phyloP scores from a whole-genome alignment of 2,329 filamentous ascomycete species.

The Tolypocladium tundrense region DNA sequence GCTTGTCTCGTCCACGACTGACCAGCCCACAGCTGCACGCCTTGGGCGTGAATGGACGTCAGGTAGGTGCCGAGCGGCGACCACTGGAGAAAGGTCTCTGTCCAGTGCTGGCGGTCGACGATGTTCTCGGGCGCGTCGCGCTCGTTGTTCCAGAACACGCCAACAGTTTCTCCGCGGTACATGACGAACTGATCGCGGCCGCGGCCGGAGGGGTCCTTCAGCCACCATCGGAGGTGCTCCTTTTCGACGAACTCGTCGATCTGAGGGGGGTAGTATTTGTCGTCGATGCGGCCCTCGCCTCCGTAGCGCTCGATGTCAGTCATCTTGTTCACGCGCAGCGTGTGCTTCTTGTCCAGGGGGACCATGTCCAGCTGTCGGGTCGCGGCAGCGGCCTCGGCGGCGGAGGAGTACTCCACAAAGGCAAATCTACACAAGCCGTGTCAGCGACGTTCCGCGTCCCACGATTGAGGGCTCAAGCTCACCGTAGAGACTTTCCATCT shows the following conservation, averaged over 20 bases:
- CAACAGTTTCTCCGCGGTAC: constrained; percentile 84
- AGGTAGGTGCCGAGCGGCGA: constrained; percentile 90
- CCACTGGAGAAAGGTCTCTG: constrained; percentile 96
- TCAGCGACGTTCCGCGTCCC: constrained; percentile 4
- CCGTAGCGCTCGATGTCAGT: constrained; percentile 97
- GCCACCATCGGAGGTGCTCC: constrained; percentile 90
- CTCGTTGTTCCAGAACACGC: constrained; percentile 98
- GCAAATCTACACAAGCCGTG: constrained; percentile 56
- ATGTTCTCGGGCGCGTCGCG: constrained; percentile 79
- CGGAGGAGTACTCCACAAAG: constrained; percentile 90
- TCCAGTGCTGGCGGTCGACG: constrained; percentile 93
- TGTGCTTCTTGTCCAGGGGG: constrained; percentile 94
- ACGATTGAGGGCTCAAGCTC: constrained; percentile 20
- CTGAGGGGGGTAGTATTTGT: constrained; percentile 74
- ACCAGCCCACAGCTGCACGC: constrained; percentile 95
- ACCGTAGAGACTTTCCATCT: constrained; percentile 79
- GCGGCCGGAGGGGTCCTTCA: constrained; percentile 68
- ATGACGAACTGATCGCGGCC: constrained; percentile 93
- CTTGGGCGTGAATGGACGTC: constrained; percentile 88
- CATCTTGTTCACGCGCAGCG: constrained; percentile 90
- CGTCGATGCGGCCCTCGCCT: constrained; percentile 84
- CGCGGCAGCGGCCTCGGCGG: constrained; percentile 80
- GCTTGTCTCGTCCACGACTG: constrained; percentile 80
- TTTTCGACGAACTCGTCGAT: constrained; percentile 82
- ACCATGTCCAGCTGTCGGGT: constrained; percentile 80